A percentile compares a stretch with the other conserved stretches of the same genome.
These are phyloP conservation scores for Rhodosporidiobolus odoratus DNA, from an alignment of 768 basidiomycete species.

Conservation along the genomic window DNA sequence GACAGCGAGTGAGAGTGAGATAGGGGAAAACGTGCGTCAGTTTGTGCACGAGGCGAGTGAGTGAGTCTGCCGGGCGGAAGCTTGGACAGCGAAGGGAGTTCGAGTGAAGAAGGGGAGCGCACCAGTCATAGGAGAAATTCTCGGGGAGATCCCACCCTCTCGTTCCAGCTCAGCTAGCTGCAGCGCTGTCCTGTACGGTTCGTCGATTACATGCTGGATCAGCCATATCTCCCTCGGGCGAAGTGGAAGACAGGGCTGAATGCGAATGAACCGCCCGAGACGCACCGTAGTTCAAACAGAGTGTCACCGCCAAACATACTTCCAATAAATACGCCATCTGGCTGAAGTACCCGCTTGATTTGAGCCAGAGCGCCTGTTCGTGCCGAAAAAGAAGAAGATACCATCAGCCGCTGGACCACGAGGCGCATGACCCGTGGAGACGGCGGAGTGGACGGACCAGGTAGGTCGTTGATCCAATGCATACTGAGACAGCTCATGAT, in stretches of 20 bases:
- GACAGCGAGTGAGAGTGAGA: neutral
- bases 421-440: too few relatives aligned
- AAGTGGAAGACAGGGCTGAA: neutral
- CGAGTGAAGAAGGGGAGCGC: slow-evolving; percentile 35
- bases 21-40: neutral
- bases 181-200: slow-evolving; percentile 64
- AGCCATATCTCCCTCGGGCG: too few relatives aligned
- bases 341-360: slow-evolving; percentile 72
- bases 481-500: slow-evolving; percentile 84
- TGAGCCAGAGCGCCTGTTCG: slow-evolving; percentile 71
- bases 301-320: slow-evolving; percentile 96
- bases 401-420: too few relatives aligned
- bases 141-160: slow-evolving; percentile 93
- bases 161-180: slow-evolving; percentile 91
- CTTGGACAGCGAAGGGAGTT: neutral
- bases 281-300: slow-evolving; percentile 79
- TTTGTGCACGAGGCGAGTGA: neutral
- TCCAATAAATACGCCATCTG: slow-evolving; percentile 90
- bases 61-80: neutral
- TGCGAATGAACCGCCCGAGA: neutral
- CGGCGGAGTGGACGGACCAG: slow-evolving; percentile 54
- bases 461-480: slow-evolving; percentile 97
- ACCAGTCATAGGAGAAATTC: slow-evolving; percentile 97
- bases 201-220: neutral
- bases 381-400: neutral